phyloP scores from a whole-genome alignment of 2,329 filamentous ascomycete species.

The Phoma sp. region DNA sequence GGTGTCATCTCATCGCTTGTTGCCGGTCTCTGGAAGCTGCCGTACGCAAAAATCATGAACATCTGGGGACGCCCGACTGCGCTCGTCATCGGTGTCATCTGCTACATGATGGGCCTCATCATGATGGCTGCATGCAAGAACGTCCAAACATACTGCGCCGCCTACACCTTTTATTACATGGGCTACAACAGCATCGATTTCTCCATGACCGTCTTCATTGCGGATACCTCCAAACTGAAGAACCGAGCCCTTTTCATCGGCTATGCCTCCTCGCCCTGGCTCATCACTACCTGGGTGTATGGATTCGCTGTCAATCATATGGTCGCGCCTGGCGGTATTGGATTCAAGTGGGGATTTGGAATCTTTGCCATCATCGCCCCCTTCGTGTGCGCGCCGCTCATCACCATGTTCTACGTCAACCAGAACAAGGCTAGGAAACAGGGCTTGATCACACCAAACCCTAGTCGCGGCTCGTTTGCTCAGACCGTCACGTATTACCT shows the following conservation, averaged over 20 bases:
- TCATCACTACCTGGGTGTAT: constrained; percentile 42
- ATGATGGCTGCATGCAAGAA: constrained; percentile 71
- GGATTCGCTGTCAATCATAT: constrained; percentile 41
- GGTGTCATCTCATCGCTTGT: constrained; percentile 48
- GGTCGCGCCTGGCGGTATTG: constrained; percentile 55
- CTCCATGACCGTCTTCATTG: constrained; percentile 69
- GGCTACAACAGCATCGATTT: constrained; percentile 67
- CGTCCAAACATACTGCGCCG: constrained; percentile 68
- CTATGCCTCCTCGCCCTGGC: constrained; percentile 44
- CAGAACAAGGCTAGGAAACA: constrained; percentile 65
- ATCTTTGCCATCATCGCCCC: constrained; percentile 70
- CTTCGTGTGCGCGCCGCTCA: constrained; percentile 66
- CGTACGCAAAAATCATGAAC: constrained; percentile 53
- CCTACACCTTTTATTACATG: constrained; percentile 70
- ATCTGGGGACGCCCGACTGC: constrained; percentile 52
- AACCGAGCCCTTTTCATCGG: constrained; percentile 69
- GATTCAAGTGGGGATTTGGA: constrained; percentile 73
- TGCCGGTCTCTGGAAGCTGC: constrained; percentile 50
- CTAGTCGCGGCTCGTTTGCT: constrained; percentile 54
- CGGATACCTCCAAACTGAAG: constrained; percentile 69
- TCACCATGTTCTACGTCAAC: constrained; percentile 62
- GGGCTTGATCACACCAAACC: constrained; percentile 57
- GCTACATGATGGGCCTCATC: constrained; percentile 56
- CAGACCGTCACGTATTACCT: constrained; percentile 62
- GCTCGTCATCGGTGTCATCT: constrained; percentile 43